Evolutionary conservation across 2,329 filamentous ascomycete species (phyloP).

Genomic region (Talaromyces funiculosus): DNA sequence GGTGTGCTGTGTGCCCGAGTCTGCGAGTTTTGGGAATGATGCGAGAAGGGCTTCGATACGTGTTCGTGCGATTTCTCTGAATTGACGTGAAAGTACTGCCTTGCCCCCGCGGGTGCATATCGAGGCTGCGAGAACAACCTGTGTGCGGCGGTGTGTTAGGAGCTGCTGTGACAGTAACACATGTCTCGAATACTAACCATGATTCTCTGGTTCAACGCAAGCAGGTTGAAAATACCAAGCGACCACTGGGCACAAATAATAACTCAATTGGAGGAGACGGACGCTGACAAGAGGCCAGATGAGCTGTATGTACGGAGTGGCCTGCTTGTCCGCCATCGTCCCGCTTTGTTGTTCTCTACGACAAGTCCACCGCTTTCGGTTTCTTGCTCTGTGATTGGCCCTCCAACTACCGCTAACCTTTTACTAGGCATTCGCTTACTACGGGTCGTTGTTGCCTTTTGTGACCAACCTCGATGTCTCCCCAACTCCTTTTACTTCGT

Average conservation of each 20-base stretch:
- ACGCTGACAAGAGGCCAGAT: neutral
- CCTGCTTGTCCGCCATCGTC: slow-evolving; percentile 19
- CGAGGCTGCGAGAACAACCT: slow-evolving; percentile 98
- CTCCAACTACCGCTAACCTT: slow-evolving; percentile 27
- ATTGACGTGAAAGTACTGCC: slow-evolving; percentile 94
- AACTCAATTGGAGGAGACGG: neutral
- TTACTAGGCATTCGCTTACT: slow-evolving; percentile 31
- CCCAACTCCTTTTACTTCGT: neutral
- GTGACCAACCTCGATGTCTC: neutral
- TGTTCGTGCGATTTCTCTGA: slow-evolving; percentile 94
- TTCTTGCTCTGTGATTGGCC: slow-evolving; percentile 22
- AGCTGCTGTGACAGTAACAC: neutral
- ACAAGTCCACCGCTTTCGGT: slow-evolving; percentile 7
- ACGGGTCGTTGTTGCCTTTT: slow-evolving; percentile 5
- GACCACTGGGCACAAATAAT: slow-evolving; percentile 12
- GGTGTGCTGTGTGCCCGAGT: slow-evolving; percentile 93
- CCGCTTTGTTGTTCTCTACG: slow-evolving; percentile 34
- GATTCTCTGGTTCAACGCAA: slow-evolving; percentile 3
- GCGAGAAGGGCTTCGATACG: slow-evolving; percentile 94
- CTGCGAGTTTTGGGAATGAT: slow-evolving; percentile 94
- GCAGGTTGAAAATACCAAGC: neutral
- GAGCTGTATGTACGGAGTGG: slow-evolving; percentile 16
- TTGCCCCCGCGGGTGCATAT: slow-evolving; percentile 98
- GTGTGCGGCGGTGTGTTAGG: slow-evolving; percentile 15
- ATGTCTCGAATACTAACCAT: slow-evolving; percentile 14